Evolutionary conservation across 768 basidiomycete species (phyloP).

Genomic region (Phylloporus sp.): DNA sequence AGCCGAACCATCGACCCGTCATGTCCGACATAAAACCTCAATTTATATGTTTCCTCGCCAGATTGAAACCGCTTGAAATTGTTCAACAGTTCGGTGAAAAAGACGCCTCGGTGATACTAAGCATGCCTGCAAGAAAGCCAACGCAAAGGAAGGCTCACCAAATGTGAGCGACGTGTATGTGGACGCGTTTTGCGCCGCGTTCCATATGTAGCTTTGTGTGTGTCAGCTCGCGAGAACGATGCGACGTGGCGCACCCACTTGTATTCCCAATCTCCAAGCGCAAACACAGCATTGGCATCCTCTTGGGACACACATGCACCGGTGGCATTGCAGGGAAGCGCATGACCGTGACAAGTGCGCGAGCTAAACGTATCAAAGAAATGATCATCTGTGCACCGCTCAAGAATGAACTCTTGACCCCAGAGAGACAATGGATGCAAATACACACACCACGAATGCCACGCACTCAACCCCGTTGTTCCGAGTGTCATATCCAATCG

Average conservation of each 20-base stretch:
- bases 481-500: constrained; percentile 39
- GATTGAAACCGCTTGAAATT: constrained; percentile 36
- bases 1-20: constrained; percentile 45
- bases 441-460: constrained; percentile 47
- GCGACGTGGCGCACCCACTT: constrained; percentile 29
- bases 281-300: constrained; percentile 50
- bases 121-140: background rate
- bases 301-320: constrained; percentile 39
- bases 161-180: constrained; percentile 43
- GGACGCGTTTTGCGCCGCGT: constrained; percentile 41
- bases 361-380: constrained; percentile 52
- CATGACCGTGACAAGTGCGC: constrained; percentile 39
- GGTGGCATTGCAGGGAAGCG: constrained; percentile 41
- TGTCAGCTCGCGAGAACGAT: background rate
- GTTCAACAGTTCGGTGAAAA: constrained; percentile 41
- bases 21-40: constrained; percentile 45
- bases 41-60: constrained; percentile 33
- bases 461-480: constrained; percentile 36
- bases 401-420: background rate
- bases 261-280: constrained; percentile 61
- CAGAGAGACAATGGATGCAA: background rate
- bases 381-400: constrained; percentile 30
- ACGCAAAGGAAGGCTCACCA: constrained; percentile 25
- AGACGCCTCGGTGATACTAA: constrained; percentile 34
- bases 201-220: constrained; percentile 45